Base-by-base conservation (phyloP, 2,329 filamentous ascomycete species). In the Dryadomyces sulphureus region DNA sequence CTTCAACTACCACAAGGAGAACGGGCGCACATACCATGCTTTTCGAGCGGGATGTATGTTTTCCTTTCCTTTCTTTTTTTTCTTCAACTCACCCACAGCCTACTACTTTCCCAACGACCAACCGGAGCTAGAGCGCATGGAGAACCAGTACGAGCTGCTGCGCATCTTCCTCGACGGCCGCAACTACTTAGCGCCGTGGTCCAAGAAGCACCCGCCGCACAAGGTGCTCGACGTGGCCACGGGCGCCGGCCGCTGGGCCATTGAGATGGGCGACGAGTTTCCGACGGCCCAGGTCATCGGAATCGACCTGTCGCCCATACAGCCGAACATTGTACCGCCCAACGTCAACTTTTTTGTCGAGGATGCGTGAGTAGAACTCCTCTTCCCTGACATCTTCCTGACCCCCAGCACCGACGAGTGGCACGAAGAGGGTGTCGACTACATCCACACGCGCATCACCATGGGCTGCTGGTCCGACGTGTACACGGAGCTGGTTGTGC, bases 331-430 rank as follows among this genome's bases (percentile, higher is more conserved):
- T 41, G 79, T 86, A 1, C 82, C 84, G 0, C 72, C 74, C 17
- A 89, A 89, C 51, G 79, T 87, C 14, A 74, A 77, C 50, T 89
- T 89, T 53, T 77, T 77, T 49, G 72, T 89, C 40, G 81, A 87
- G 56, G 82, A 88, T 54, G 69, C 69, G 58, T 64, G 55, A 20
- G 56, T 57, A 1, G 5, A 14, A n/a, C 22, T 40, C 25, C 32
- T 17, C 47, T 36, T n/a, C 48, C 52, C 24, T 45, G 21, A 21
- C 36, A 17, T 20, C 21, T 36, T 19, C 14, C 25, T 34, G 4
- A 21, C 25, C 19, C 5, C 5, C 21, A 48, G 69, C 17, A 61
- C 64, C 2, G 65, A 73, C 47, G 60, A 65, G 3, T 73, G 70
- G 70, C 63, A 67, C 38, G 72, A 66, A 56, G 68, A 71, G 4